Conservation (phyloP, 352 stramenopile species). For the Globisporangium parvum region DNA sequence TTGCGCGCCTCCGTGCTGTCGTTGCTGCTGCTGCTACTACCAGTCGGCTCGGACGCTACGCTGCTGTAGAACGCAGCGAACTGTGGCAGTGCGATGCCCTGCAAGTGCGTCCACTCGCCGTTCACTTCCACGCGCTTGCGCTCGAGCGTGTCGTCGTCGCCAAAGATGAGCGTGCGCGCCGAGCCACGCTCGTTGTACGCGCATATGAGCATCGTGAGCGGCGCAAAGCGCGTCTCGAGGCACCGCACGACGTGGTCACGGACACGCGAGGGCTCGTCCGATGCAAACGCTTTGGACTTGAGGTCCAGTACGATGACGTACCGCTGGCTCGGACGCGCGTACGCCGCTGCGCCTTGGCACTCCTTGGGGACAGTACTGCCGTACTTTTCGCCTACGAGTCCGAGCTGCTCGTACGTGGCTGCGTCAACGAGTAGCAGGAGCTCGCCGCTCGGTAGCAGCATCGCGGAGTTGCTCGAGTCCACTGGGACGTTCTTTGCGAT, state of each 20-base stretch:
- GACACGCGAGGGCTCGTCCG: conserved; percentile 9
- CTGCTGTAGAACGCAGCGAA: conserved; percentile 32
- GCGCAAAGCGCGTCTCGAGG: conserved; percentile 41
- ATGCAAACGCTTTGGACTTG: conserved; percentile 32
- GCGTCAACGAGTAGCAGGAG: conserved; percentile 62
- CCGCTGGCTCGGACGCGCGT: conserved; percentile 30
- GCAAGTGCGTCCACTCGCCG: conserved; percentile 28
- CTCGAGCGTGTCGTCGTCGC: conserved; percentile 52
- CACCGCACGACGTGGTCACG: conserved; percentile 37
- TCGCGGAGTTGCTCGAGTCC: conserved; percentile 55
- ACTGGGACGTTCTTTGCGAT: conserved; percentile 68
- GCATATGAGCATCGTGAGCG: conserved; percentile 69
- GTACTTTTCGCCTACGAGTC: conserved; percentile 62
- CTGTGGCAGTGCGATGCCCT: conserved; percentile 46
- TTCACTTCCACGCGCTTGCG: conserved; percentile 64
- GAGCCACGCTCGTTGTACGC: conserved; percentile 63
- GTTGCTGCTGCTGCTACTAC: conserved; percentile 9
- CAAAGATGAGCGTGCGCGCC: conserved; percentile 62
- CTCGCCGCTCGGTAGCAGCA: conserved; percentile 59
- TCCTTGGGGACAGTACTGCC: conserved; percentile 23
- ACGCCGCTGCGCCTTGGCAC: conserved; percentile 13
- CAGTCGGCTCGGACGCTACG: not conserved
- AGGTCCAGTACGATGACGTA: conserved; percentile 62
- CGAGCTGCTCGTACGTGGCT: conserved; percentile 65
- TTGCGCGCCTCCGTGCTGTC: not conserved